Evolutionary conservation across 768 basidiomycete genomes (phyloP).

Genomic region (Russula virescens): DNA sequence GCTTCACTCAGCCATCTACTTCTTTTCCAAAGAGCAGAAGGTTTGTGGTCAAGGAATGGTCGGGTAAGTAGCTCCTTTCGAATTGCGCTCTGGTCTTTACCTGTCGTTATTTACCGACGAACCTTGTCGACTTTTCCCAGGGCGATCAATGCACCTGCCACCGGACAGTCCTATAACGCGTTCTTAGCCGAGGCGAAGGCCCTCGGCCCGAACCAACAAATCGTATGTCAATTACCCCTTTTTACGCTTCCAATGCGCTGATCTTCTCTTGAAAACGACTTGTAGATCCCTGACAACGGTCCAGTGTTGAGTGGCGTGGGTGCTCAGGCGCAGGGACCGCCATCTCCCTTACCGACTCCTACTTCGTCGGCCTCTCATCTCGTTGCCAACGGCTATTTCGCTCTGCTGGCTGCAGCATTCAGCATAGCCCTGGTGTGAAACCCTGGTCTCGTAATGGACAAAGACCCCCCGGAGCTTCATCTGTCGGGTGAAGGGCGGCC

Average conservation of each 20-base stretch:
- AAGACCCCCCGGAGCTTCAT: too few relatives aligned
- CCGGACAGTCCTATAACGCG: conserved; percentile 36
- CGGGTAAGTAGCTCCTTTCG: conserved; percentile 28
- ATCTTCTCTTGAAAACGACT: not conserved
- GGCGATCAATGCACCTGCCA: conserved; percentile 43
- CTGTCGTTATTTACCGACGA: not conserved
- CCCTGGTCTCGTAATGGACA: too few relatives aligned
- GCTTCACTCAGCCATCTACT: conserved; percentile 46
- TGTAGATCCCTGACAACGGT: conserved; percentile 37
- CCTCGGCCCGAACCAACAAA: conserved; percentile 33
- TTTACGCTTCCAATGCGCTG: too few relatives aligned
- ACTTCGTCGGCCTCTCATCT: not conserved
- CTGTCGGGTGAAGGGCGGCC: too few relatives aligned
- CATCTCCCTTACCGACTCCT: not conserved
- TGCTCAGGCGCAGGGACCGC: conserved; percentile 14
- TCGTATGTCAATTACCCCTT: conserved; percentile 29
- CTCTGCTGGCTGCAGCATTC: conserved; percentile 1
- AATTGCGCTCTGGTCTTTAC: too few relatives aligned
- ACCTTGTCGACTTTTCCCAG: conserved; percentile 14
- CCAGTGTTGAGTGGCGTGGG: conserved; percentile 38
- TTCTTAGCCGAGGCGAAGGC: conserved; percentile 39
- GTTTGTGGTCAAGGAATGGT: conserved; percentile 54
- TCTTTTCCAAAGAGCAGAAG: conserved; percentile 43
- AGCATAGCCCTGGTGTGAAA: conserved; percentile 8
- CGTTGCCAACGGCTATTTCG: conserved; percentile 10